phyloP scores from a whole-genome alignment of 176 grass and related monocot species.

The Poa annua region DNA sequence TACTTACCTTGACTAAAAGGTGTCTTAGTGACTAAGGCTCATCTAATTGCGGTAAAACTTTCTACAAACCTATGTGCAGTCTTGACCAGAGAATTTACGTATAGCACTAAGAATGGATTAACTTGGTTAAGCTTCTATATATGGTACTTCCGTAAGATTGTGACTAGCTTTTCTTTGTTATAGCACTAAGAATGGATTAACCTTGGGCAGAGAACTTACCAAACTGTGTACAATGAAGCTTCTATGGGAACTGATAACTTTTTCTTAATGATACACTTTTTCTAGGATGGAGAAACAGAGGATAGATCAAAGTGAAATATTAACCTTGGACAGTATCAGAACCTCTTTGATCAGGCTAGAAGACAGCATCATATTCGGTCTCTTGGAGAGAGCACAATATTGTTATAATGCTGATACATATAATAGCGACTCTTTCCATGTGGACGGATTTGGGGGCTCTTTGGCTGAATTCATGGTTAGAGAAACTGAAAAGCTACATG shows the following conservation, averaged over 20 bases:
- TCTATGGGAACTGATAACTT: slow-evolving; percentile 8
- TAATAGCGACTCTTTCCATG: slow-evolving; percentile 57
- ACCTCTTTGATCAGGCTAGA: slow-evolving; percentile 88
- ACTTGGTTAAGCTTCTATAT: neutral
- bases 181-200: too few relatives aligned
- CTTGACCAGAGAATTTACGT: slow-evolving; percentile 28
- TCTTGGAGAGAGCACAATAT: slow-evolving; percentile 91
- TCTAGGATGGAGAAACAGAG: slow-evolving; percentile 61
- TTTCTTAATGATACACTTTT: slow-evolving; percentile 27
- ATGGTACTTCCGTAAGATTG: neutral
- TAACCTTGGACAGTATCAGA: slow-evolving; percentile 78
- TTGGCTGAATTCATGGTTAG: slow-evolving; percentile 85
- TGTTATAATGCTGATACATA: slow-evolving; percentile 81
- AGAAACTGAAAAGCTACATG: slow-evolving; percentile 90
- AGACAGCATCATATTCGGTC: slow-evolving; percentile 95
- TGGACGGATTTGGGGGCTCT: slow-evolving; percentile 78
- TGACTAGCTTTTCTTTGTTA: neutral
- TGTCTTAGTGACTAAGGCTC: slow-evolving; percentile 18
- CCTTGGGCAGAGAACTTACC: too few relatives aligned
- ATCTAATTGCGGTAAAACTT: slow-evolving; percentile 9
- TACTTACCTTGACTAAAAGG: neutral
- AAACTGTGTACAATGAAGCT: too few relatives aligned
- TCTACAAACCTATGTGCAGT: neutral
- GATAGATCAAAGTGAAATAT: slow-evolving; percentile 83
- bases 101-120: neutral